These are phyloP conservation scores for Byssochlamys sp. DNA, from an alignment of 2,329 filamentous ascomycete genomes.

Conservation along the genomic window DNA sequence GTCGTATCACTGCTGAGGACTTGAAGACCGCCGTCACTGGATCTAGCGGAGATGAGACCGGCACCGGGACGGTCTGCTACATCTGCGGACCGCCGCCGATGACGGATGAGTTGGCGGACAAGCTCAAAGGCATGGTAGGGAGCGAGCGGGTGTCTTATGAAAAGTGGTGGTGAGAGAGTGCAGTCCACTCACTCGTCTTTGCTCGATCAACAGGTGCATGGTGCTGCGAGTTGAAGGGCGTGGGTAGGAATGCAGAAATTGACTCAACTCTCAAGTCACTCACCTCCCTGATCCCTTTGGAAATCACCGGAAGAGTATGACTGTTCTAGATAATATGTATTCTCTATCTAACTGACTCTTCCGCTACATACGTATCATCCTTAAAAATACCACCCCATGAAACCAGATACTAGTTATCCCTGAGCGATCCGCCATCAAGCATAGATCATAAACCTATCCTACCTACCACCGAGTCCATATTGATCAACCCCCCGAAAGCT, in stretches of 20 bases:
- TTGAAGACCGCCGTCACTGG: slow-evolving; percentile 21
- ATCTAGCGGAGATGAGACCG: slow-evolving; percentile 24
- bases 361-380: not conserved
- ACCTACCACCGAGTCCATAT: no score
- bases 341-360: not conserved
- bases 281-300: not conserved
- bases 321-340: not conserved
- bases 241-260: not conserved
- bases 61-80: slow-evolving; percentile 46
- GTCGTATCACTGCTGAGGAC: slow-evolving; percentile 30
- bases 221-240: not conserved
- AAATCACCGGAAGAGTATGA: not conserved
- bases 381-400: not conserved
- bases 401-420: not conserved
- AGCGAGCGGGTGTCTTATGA: slow-evolving; percentile 46
- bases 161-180: slow-evolving; percentile 53
- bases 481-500: no score
- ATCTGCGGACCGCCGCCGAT: slow-evolving; percentile 59
- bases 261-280: not conserved
- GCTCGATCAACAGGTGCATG: not conserved
- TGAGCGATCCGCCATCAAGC: not conserved
- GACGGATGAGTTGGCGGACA: slow-evolving; percentile 56
- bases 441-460: no score
- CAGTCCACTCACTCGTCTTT: not conserved
- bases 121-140: slow-evolving; percentile 28